Base-by-base conservation (phyloP, 805 yeast genomes). In the Cyberlindnera amylophila region DNA sequence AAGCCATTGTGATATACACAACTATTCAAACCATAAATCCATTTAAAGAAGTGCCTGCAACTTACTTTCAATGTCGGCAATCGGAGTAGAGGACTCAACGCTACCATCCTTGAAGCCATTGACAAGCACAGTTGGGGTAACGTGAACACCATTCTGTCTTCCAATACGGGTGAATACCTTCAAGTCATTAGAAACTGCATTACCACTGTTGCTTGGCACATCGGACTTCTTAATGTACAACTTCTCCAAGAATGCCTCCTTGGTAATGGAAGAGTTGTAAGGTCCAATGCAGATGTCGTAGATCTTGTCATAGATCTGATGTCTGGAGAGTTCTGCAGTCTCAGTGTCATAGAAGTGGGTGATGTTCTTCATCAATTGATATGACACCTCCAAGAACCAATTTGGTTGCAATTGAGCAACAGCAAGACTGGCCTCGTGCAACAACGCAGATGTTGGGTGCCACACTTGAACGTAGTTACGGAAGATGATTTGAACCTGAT, bases 381-480 rank as follows among this genome's bases (percentile, higher is more conserved):
- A 61, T 10, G 82, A 73, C 36, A 79, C 76, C 30, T 74, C 66
- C 74, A 87, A 75, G 59, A 83, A 78, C 48, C 66, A 61, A 1
- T 57, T 61, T 1, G 86, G 82, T 13, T 65, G 69, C n/a, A 66
- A 47, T 37, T 74, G 66, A n/a, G 84, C 85, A 24, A 82, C 80
- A 0, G 82, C 89, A 19, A 88, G 61, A 0, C 84, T 72, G 32
- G 84, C 83, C 57, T 88, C 96, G 58, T 83, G 82, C 31, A 79
- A 67, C 29, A 77, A 63, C 5, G 77, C 73, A 1, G 91, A 81
- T 42, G 79, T 77, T 34, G 90, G 82, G 60, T 88, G 96, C 96
- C 96, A 88, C 51, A 95, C 93, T 66, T 88, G 96, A n/a, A 84
- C 70, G 32, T 82, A 88, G 55, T 86, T 82, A 47, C 80, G 73